Percentiles rank a stretch among this genome's conserved stretches.
Conservation (phyloP, 2,329 filamentous ascomycete species). For the Ceratocystis alfenasii region DNA sequence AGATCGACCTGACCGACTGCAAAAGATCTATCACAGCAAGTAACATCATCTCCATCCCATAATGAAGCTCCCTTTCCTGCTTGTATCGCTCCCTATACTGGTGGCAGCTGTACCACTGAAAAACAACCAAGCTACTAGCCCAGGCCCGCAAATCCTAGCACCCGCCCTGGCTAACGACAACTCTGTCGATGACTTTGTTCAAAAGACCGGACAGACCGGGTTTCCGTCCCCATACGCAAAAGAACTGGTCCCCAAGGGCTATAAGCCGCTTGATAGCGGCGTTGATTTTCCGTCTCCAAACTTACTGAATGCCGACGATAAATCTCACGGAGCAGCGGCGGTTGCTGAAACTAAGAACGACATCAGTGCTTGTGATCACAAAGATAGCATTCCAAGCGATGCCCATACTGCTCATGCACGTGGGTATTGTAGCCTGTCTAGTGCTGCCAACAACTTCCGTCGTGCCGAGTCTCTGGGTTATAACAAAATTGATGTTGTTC, state of each 20-base stretch:
- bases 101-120: neutral
- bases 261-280: neutral
- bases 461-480: neutral
- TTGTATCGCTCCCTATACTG: neutral
- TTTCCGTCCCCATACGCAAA: neutral
- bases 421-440: conserved; percentile 7
- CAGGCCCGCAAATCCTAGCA: neutral
- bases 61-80: neutral
- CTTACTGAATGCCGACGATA: too few relatives aligned
- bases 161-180: neutral
- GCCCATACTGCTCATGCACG: neutral
- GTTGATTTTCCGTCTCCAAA: neutral
- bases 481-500: neutral
- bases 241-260: neutral
- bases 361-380: conserved; percentile 14
- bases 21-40: neutral
- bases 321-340: neutral
- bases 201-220: neutral
- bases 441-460: neutral
- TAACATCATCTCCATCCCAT: neutral
- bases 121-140: neutral
- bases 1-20: neutral
- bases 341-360: neutral
- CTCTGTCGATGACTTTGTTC: neutral
- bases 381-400: neutral